Conservation (phyloP, 768 basidiomycete species). For the Hydnomerulius pinastri region DNA sequence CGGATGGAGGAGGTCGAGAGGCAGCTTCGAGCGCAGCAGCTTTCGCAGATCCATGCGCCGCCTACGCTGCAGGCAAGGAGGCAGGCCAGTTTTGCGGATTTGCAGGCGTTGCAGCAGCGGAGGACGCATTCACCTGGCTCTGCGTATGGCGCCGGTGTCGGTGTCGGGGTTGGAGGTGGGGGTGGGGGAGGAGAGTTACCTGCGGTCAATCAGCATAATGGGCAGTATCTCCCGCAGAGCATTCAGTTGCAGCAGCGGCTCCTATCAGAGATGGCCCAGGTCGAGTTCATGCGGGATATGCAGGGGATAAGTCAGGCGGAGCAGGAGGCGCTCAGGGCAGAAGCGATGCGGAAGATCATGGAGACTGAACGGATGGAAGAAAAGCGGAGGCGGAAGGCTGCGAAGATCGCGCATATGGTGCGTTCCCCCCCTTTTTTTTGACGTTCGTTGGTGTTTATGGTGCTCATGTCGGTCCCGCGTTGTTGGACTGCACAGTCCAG, state of each 20-base stretch:
- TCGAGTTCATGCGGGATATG: constrained; percentile 65
- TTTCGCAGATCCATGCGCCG: constrained; percentile 47
- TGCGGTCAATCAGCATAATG: constrained; percentile 50
- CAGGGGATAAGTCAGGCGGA: constrained; percentile 60
- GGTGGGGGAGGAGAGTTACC: constrained; percentile 31
- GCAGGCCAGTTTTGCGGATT: constrained; percentile 47
- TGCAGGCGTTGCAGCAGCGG: constrained; percentile 51
- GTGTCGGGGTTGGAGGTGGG: too few relatives aligned
- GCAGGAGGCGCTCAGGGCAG: constrained; percentile 70
- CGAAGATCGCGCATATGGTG: constrained; percentile 90
- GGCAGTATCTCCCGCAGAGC: constrained; percentile 59
- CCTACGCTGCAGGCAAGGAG: constrained; percentile 40
- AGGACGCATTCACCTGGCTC: constrained; percentile 53
- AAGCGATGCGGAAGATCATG: constrained; percentile 87
- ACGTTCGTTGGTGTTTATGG: constrained; percentile 6
- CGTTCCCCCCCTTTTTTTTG: constrained; percentile 17
- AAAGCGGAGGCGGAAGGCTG: constrained; percentile 75
- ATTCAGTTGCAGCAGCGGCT: constrained; percentile 75
- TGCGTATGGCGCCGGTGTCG: constrained; percentile 28
- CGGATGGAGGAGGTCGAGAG: constrained; percentile 67
- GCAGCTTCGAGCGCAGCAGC: constrained; percentile 56
- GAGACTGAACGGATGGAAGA: constrained; percentile 90
- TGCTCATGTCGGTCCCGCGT: too few relatives aligned
- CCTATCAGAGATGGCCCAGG: constrained; percentile 74
- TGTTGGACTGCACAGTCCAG: constrained; percentile 65